A percentile compares a stretch with the other conserved stretches of the same genome.
phyloP scores from a whole-genome alignment of 768 basidiomycete species.

The Aureoboletus auriporus region DNA sequence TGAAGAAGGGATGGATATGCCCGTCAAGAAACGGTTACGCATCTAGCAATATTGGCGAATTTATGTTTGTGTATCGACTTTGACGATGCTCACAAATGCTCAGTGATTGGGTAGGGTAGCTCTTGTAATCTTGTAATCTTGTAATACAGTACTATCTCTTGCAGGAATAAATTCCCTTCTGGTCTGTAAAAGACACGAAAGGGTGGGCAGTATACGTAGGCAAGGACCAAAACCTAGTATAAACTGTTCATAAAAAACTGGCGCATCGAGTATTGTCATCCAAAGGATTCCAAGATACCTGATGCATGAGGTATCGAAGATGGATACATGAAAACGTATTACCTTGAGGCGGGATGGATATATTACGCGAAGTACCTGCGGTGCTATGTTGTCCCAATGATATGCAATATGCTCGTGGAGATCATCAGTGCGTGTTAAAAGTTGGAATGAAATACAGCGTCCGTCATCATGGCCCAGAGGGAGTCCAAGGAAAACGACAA shows the following conservation, averaged over 20 bases:
- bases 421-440: slow-evolving; percentile 7
- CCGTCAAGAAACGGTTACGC: slow-evolving; percentile 25
- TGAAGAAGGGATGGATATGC: slow-evolving; percentile 16
- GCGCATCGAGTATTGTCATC: neutral
- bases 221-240: too few relatives aligned
- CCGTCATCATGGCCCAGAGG: slow-evolving; percentile 1
- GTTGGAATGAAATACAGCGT: slow-evolving; percentile 5
- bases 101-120: too few relatives aligned
- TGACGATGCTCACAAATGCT: too few relatives aligned
- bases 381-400: slow-evolving; percentile 23
- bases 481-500: slow-evolving; percentile 1
- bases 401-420: slow-evolving; percentile 14
- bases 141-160: too few relatives aligned
- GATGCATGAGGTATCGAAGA: slow-evolving; percentile 2
- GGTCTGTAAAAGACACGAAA: too few relatives aligned
- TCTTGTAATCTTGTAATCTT: too few relatives aligned
- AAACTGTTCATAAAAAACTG: too few relatives aligned
- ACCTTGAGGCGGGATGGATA: slow-evolving; percentile 8
- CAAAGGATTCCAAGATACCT: neutral
- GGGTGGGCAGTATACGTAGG: too few relatives aligned
- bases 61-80: slow-evolving; percentile 1
- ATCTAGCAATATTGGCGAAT: neutral
- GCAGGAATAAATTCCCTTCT: too few relatives aligned
- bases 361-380: slow-evolving; percentile 11
- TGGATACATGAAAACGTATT: slow-evolving; percentile 6